Evolutionary conservation across 768 basidiomycete genomes (phyloP).

Genomic region (Boletellus emodensis): DNA sequence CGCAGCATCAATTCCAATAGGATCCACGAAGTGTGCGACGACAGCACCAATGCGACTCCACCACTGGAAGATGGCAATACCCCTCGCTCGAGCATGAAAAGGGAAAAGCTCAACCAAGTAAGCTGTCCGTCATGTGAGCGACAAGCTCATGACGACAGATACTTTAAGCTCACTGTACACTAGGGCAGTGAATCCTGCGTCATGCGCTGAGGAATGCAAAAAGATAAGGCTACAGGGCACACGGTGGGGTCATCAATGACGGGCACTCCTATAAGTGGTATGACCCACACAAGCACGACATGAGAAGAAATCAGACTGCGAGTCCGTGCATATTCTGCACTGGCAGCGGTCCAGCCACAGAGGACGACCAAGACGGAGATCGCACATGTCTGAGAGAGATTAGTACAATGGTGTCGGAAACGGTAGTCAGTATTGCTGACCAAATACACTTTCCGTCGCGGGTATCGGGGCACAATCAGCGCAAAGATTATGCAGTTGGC

Average conservation of each 20-base stretch:
- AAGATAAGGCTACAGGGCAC: slow-evolving; percentile 6
- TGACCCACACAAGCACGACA: slow-evolving; percentile 9
- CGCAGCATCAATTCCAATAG: not conserved
- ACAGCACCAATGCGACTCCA: slow-evolving; percentile 40
- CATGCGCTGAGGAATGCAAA: slow-evolving; percentile 1
- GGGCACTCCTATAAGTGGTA: not conserved
- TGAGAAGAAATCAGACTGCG: slow-evolving; percentile 3
- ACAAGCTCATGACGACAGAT: too few relatives aligned
- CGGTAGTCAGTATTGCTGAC: not conserved
- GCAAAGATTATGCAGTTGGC: not conserved
- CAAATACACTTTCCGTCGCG: slow-evolving; percentile 9
- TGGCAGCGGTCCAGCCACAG: slow-evolving; percentile 14
- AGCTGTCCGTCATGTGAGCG: slow-evolving; percentile 29
- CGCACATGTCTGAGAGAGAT: slow-evolving; percentile 1
- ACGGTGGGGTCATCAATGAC: not conserved
- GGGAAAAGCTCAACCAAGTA: slow-evolving; percentile 65
- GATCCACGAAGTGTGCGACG: slow-evolving; percentile 1
- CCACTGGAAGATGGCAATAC: slow-evolving; percentile 58
- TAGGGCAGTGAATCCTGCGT: slow-evolving; percentile 3
- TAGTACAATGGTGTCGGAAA: not conserved
- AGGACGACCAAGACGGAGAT: slow-evolving; percentile 15
- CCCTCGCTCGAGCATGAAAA: slow-evolving; percentile 55
- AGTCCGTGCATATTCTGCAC: slow-evolving; percentile 9
- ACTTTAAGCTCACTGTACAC: slow-evolving; percentile 1
- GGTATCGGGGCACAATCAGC: slow-evolving; percentile 2